Percentiles rank a stretch among this genome's conserved stretches.
Evolutionary conservation across 805 yeast species (phyloP).

Genomic region (Wickerhamiella nectarea): DNA sequence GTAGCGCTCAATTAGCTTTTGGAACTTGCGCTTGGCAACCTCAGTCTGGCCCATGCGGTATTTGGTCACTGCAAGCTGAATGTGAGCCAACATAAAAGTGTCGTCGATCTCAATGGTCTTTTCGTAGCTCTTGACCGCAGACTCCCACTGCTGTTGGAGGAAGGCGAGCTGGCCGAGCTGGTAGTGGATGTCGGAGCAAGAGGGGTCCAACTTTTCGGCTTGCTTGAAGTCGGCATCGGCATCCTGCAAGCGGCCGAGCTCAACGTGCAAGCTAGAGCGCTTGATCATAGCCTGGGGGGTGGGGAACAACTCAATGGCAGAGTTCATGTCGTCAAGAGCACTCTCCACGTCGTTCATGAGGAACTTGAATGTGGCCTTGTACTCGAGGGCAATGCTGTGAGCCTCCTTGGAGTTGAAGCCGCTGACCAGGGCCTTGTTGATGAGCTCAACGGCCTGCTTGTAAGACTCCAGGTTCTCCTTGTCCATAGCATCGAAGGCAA

Average conservation of each 20-base stretch:
- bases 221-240: constrained; percentile 53
- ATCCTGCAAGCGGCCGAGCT: constrained; percentile 48
- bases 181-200: constrained; percentile 72
- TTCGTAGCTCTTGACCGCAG: constrained; percentile 62
- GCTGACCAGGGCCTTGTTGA: constrained; percentile 23
- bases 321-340: constrained; percentile 51
- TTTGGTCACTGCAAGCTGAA: constrained; percentile 84
- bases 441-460: constrained; percentile 43
- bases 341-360: constrained; percentile 56
- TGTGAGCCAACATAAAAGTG: constrained; percentile 66
- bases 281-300: constrained; percentile 65
- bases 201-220: constrained; percentile 57
- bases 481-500: constrained; percentile 47
- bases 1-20: constrained; percentile 41
- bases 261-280: constrained; percentile 73
- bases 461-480: constrained; percentile 41
- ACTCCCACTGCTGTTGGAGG: constrained; percentile 55
- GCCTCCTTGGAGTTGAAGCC: constrained; percentile 17
- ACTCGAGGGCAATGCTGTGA: constrained; percentile 66
- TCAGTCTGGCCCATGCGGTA: constrained; percentile 57
- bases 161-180: constrained; percentile 90
- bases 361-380: constrained; percentile 70
- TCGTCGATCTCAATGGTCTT: constrained; percentile 65
- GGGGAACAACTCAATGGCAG: constrained; percentile 53
- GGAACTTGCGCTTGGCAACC: constrained; percentile 52